A percentile compares a stretch with the other conserved stretches of the same genome.
phyloP scores from a whole-genome alignment of 495 filamentous ascomycete genomes.

The Talaromyces thailandensis region DNA sequence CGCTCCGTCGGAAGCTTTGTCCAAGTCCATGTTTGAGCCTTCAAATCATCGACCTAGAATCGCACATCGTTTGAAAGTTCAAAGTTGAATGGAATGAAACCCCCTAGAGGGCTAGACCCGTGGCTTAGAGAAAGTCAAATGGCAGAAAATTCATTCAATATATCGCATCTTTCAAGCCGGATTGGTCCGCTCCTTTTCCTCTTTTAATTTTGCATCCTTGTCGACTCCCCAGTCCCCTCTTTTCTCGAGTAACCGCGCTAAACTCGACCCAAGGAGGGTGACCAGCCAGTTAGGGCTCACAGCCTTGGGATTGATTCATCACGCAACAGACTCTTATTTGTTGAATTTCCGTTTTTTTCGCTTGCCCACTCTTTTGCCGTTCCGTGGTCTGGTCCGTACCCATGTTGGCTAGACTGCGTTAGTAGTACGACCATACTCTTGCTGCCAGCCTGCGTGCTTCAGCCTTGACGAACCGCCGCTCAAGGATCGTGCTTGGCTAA shows the following conservation, averaged over 20 bases:
- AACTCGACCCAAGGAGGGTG: constrained; percentile 3
- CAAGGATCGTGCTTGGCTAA: not conserved
- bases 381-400: not conserved
- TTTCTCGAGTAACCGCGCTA: constrained; percentile 3
- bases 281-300: not conserved
- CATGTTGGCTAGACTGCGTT: not conserved
- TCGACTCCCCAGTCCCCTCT: not conserved
- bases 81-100: not conserved
- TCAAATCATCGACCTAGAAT: not conserved
- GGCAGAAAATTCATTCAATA: not conserved
- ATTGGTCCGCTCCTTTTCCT: constrained; percentile 1
- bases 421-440: not conserved
- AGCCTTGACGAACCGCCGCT: not conserved
- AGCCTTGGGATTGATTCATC: not conserved
- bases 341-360: not conserved
- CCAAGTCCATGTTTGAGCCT: not conserved
- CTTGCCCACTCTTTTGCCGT: not conserved
- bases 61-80: not conserved
- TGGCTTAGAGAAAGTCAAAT: not conserved
- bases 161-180: not conserved
- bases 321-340: not conserved
- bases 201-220: not conserved
- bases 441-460: not conserved
- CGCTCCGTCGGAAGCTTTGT: constrained; percentile 2
- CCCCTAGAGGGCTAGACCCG: not conserved